Evolutionary conservation across 2,329 filamentous ascomycete genomes (phyloP), one percentile per base, ranked within the genome.

Genomic region (Sarocladiaceae sp.): DNA sequence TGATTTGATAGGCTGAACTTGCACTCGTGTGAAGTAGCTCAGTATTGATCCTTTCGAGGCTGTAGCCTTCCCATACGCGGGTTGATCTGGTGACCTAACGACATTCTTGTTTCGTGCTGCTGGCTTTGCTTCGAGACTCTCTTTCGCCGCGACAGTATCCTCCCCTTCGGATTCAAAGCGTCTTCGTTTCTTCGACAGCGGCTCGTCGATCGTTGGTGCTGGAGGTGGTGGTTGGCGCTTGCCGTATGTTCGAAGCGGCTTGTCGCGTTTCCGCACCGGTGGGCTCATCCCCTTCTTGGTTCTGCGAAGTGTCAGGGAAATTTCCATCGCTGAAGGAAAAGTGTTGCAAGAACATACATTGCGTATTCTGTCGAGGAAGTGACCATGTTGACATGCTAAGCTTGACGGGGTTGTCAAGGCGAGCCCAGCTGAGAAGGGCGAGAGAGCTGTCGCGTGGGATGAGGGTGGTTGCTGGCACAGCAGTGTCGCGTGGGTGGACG

Each of bases 161-260:
- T 37, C 33, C 5, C 16, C 9, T n/a, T n/a, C 27, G 24, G 16
- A 11, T 26, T 16, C 15, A 21, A 47, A 6, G 23, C 37, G 12
- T 43, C 49, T 45, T 15, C 48, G 51, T 33, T 48, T 64, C 48
- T 66, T 65, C 0, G 46, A 9, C 2, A 52, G 48, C 0, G 56
- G 53, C 7, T 63, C 58, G n/a, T 37, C 48, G 27, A 51, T 48
- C 7, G 52, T 33, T 29, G 59, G 57, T 4, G 53, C 45, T 7
- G 52, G 53, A 12, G 57, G 10, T 27, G 6, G 51, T 49, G 7
- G 50, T 44, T n/a, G n/a, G n/a, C 62, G 60, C 48, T 63, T 66
- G 33, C 66, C 64, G 33, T 70, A 70, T 11, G 67, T 70, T 45
- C 64, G 60, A 12, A 67, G 50, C 4, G 60, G 55, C 47, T 62